Evolutionary conservation across 129 eudicot species (phyloP).

Genomic region (Tagetes patula): DNA sequence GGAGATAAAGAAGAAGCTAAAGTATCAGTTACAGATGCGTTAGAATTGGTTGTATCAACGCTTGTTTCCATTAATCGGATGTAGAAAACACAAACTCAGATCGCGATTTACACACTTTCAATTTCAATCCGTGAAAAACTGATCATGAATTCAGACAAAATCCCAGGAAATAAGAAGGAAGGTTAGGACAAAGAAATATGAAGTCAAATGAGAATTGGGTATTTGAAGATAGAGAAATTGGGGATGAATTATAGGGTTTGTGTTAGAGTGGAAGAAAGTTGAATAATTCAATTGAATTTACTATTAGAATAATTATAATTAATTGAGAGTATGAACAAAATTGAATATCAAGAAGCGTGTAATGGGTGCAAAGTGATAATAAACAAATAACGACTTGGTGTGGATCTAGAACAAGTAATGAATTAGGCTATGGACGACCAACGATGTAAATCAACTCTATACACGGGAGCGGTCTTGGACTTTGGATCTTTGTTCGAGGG

Average conservation of each 20-base stretch:
- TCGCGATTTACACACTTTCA: not conserved
- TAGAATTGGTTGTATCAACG: slow-evolving; percentile 20
- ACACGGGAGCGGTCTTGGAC: not conserved
- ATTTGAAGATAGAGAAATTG: not conserved
- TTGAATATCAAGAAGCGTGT: slow-evolving; percentile 12
- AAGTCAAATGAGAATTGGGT: slow-evolving; percentile 32
- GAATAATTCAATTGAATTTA: slow-evolving; percentile 20
- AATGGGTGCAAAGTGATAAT: slow-evolving; percentile 26
- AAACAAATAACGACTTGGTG: not conserved
- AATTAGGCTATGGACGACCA: slow-evolving; percentile 8
- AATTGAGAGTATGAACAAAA: not conserved
- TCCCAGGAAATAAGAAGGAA: slow-evolving; percentile 12
- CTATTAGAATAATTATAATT: too few relatives aligned
- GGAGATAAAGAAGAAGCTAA: slow-evolving; percentile 11
- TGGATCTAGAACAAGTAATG: slow-evolving; percentile 23
- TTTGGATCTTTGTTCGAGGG: not conserved
- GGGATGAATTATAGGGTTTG: not conserved
- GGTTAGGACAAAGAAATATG: not conserved
- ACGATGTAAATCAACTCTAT: not conserved
- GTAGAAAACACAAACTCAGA: not conserved
- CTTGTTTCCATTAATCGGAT: slow-evolving; percentile 32
- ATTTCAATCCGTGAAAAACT: not conserved
- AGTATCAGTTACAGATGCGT: slow-evolving; percentile 23
- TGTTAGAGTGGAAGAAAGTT: not conserved
- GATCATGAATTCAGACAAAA: slow-evolving; percentile 6